Conservation (phyloP, 108 stramenopile genomes). For the Pseudonitzschia multistriata region DNA sequence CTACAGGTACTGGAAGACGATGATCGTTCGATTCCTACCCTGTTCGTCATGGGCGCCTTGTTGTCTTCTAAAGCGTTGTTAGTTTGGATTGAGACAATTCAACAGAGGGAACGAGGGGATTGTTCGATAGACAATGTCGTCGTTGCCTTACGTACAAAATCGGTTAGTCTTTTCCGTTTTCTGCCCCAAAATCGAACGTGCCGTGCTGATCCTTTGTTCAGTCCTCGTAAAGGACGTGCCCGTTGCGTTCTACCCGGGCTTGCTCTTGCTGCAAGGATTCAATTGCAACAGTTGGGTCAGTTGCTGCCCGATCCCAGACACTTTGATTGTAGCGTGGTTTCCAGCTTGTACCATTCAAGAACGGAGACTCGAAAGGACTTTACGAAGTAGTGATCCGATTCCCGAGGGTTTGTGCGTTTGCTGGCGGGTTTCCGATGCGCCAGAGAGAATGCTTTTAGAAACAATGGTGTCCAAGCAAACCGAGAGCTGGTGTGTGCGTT, state of each 20-base stretch:
- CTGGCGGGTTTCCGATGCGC: too few relatives aligned
- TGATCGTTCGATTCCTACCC: background rate
- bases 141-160: too few relatives aligned
- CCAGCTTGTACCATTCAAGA: slow-evolving; percentile 5
- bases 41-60: background rate
- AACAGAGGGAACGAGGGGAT: too few relatives aligned
- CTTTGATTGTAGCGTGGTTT: slow-evolving; percentile 3
- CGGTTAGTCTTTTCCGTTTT: too few relatives aligned
- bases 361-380: background rate
- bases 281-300: slow-evolving; percentile 10
- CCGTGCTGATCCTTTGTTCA: background rate
- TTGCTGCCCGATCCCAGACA: slow-evolving; percentile 14
- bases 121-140: too few relatives aligned
- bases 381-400: background rate
- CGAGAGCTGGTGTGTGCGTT: too few relatives aligned
- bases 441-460: too few relatives aligned
- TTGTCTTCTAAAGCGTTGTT: too few relatives aligned
- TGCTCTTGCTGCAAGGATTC: slow-evolving; percentile 8
- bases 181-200: background rate
- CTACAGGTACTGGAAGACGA: background rate
- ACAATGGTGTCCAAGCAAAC: too few relatives aligned
- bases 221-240: too few relatives aligned
- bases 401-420: background rate
- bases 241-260: background rate
- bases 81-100: background rate